A percentile compares a stretch with the other conserved stretches of the same genome.
Conservation (phyloP, 148 eudicot species). For the Dysphania ambrosioides region DNA sequence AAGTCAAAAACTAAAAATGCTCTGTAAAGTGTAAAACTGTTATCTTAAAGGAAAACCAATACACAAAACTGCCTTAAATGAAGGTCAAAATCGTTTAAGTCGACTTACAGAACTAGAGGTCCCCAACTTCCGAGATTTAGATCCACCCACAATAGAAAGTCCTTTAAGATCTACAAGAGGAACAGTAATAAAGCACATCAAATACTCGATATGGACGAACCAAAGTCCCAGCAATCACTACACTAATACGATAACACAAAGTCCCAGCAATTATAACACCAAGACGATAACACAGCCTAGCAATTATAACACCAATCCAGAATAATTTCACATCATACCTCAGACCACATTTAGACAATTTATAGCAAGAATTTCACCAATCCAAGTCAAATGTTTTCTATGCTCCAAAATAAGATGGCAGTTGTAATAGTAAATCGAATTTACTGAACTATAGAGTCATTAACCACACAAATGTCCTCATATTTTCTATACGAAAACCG, state of each 20-base stretch:
- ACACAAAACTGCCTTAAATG: background rate
- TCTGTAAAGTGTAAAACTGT: background rate
- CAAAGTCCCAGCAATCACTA: background rate
- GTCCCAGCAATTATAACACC: background rate
- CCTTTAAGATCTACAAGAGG: conserved; percentile 58
- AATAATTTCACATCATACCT: background rate
- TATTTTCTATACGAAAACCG: background rate
- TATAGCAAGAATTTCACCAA: background rate
- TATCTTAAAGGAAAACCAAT: background rate
- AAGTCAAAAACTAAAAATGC: background rate
- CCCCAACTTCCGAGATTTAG: conserved; percentile 94
- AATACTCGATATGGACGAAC: background rate
- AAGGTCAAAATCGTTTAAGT: conserved; percentile 11
- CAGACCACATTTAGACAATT: background rate
- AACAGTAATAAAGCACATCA: background rate
- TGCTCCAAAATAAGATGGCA: background rate
- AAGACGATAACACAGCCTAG: background rate
- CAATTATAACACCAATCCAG: no score
- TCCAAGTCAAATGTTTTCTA: background rate
- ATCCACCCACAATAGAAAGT: conserved; percentile 77
- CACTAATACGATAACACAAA: background rate
- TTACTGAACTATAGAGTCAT: background rate
- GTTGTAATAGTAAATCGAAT: background rate
- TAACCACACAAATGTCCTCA: background rate
- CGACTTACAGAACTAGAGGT: conserved; percentile 83